phyloP scores from a whole-genome alignment of 768 basidiomycete genomes.

The Paxillus rubicundulus region DNA sequence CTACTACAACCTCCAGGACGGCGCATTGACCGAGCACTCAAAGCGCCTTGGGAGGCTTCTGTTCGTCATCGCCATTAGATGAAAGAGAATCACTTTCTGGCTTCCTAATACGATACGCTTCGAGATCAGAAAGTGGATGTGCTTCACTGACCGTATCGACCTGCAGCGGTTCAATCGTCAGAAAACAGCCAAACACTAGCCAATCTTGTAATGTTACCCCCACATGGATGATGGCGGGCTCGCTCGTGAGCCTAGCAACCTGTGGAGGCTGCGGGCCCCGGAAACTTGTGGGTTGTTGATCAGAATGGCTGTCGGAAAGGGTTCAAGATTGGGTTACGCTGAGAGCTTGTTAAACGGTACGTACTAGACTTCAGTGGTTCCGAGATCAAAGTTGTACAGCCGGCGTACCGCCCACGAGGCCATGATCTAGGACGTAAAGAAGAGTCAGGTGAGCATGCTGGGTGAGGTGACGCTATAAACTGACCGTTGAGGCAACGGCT shows the following conservation, averaged over 20 bases:
- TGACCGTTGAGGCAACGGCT: constrained; percentile 50
- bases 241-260: constrained; percentile 10
- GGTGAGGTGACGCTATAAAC: constrained; percentile 10
- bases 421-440: constrained; percentile 41
- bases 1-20: neutral
- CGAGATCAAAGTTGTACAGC: constrained; percentile 46
- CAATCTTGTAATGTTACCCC: constrained; percentile 25
- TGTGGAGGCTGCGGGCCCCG: constrained; percentile 15
- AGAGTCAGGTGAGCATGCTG: neutral
- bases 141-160: constrained; percentile 30
- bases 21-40: neutral
- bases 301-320: constrained; percentile 15
- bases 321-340: neutral
- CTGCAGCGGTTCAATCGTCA: constrained; percentile 4
- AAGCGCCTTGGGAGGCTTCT: constrained; percentile 14
- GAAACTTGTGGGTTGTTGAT: constrained; percentile 17
- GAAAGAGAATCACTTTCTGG: constrained; percentile 20
- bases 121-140: constrained; percentile 22
- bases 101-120: constrained; percentile 20
- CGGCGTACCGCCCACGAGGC: constrained; percentile 61
- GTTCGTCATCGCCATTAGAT: constrained; percentile 17
- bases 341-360: neutral
- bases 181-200: neutral
- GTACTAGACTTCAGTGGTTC: constrained; percentile 29
- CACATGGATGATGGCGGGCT: constrained; percentile 29